These are phyloP conservation scores for Actinomortierella wolfii DNA, from an alignment of 371 early-diverging fungal species.

Conservation along the genomic window DNA sequence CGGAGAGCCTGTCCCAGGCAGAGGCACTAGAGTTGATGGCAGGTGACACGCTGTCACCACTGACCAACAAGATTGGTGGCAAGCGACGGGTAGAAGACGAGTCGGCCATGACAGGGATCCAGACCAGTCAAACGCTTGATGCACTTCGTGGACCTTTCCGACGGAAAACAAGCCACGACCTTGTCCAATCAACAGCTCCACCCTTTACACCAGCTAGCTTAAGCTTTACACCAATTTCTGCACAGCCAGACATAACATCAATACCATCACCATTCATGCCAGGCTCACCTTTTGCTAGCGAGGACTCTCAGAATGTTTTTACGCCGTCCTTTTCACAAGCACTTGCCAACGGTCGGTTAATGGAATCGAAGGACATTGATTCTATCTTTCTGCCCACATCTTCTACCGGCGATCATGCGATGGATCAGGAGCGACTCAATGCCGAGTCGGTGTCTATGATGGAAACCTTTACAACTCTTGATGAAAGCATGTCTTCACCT, in stretches of 20 bases:
- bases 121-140: conserved; percentile 17
- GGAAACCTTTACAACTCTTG: conserved; percentile 37
- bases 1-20: conserved; percentile 4
- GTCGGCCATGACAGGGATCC: conserved; percentile 21
- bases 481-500: conserved; percentile 33
- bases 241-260: conserved; percentile 2
- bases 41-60: conserved; percentile 25
- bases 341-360: conserved; percentile 19
- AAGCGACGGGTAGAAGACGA: conserved; percentile 33
- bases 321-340: conserved; percentile 25
- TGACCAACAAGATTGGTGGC: conserved; percentile 20
- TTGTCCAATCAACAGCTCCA: conserved; percentile 8
- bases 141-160: conserved; percentile 35
- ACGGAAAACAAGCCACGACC: conserved; percentile 44
- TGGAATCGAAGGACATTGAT: conserved; percentile 39
- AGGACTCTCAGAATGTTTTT: conserved; percentile 12
- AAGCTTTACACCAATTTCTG: conserved; percentile 6
- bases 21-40: conserved; percentile 23
- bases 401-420: neutral
- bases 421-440: conserved; percentile 11
- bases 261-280: conserved; percentile 34
- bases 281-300: conserved; percentile 34
- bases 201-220: conserved; percentile 8
- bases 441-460: conserved; percentile 29
- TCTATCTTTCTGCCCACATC: conserved; percentile 13